These are phyloP conservation scores for Zychaea mexicana DNA, from an alignment of 371 early-diverging fungal genomes.

Conservation along the genomic window DNA sequence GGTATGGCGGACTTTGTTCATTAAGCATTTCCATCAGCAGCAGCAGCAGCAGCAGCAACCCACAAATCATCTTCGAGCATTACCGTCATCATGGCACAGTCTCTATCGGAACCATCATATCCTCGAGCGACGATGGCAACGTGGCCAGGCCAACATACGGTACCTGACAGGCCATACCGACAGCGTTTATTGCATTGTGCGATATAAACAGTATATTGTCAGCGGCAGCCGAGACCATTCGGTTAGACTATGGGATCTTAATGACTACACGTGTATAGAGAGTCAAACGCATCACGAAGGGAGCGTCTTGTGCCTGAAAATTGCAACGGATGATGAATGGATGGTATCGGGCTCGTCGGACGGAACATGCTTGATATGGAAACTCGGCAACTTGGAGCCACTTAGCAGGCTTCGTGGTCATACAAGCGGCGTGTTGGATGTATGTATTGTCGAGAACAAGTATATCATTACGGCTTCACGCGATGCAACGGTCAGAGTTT, in stretches of 20 bases:
- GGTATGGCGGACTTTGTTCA: conserved; percentile 29
- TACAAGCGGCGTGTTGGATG: conserved; percentile 77
- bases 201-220: conserved; percentile 68
- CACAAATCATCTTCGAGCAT: not conserved
- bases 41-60: not conserved
- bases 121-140: conserved; percentile 35
- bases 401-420: conserved; percentile 61
- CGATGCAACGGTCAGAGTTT: conserved; percentile 51
- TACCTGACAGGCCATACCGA: conserved; percentile 84
- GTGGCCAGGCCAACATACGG: conserved; percentile 33
- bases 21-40: conserved; percentile 19
- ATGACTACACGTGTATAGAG: conserved; percentile 54
- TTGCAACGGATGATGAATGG: conserved; percentile 37
- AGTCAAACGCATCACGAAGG: conserved; percentile 75
- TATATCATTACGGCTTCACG: conserved; percentile 87
- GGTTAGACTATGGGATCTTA: conserved; percentile 82
- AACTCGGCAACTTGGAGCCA: not conserved
- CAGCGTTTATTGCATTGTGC: conserved; percentile 94
- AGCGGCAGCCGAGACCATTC: conserved; percentile 94
- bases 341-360: conserved; percentile 95
- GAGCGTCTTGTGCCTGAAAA: conserved; percentile 86
- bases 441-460: conserved; percentile 66
- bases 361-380: conserved; percentile 86
- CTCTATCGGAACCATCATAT: conserved; percentile 30
- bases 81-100: conserved; percentile 6